Percentiles rank a stretch among this genome's conserved stretches.
Evolutionary conservation across 2,329 filamentous ascomycete species (phyloP).

Genomic region (Ophiocordyceps robertsii): DNA sequence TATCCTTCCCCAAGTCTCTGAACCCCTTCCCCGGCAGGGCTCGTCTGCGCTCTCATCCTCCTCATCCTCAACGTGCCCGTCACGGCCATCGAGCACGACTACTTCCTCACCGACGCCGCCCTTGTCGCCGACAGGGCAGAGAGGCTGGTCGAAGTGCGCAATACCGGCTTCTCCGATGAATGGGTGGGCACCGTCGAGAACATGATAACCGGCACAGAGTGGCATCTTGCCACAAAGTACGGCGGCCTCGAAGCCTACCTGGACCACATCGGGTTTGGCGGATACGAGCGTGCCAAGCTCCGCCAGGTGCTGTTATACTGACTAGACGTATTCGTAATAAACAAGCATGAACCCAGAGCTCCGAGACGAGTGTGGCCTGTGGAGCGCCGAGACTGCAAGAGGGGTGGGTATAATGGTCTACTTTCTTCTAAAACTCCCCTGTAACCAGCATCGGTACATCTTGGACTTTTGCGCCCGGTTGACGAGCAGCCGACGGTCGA

Average conservation of each 20-base stretch:
- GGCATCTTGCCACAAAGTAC: constrained; percentile 46
- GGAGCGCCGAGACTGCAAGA: too few relatives aligned
- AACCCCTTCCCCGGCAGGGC: constrained; percentile 36
- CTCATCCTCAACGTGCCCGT: constrained; percentile 46
- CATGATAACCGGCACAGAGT: constrained; percentile 46
- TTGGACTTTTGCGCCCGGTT: constrained; percentile 85
- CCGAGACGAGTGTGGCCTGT: too few relatives aligned
- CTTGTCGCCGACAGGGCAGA: constrained; percentile 48
- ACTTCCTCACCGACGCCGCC: constrained; percentile 47
- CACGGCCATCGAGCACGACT: constrained; percentile 56
- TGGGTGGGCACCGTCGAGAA: constrained; percentile 54
- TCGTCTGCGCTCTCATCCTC: constrained; percentile 55
- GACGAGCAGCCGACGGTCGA: constrained; percentile 80
- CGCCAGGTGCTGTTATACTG: constrained; percentile 29
- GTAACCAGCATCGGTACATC: constrained; percentile 98
- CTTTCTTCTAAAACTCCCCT: constrained; percentile 66
- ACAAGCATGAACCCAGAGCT: background rate
- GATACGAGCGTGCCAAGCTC: constrained; percentile 25
- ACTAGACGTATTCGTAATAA: constrained; percentile 1
- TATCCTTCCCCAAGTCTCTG: background rate
- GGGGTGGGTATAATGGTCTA: constrained; percentile 17
- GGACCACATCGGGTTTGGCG: constrained; percentile 43
- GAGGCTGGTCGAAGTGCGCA: constrained; percentile 52
- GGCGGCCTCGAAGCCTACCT: constrained; percentile 57
- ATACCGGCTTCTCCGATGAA: constrained; percentile 58